Conservation (phyloP, 2,329 filamentous ascomycete species). For the Ascochyta pisi region DNA sequence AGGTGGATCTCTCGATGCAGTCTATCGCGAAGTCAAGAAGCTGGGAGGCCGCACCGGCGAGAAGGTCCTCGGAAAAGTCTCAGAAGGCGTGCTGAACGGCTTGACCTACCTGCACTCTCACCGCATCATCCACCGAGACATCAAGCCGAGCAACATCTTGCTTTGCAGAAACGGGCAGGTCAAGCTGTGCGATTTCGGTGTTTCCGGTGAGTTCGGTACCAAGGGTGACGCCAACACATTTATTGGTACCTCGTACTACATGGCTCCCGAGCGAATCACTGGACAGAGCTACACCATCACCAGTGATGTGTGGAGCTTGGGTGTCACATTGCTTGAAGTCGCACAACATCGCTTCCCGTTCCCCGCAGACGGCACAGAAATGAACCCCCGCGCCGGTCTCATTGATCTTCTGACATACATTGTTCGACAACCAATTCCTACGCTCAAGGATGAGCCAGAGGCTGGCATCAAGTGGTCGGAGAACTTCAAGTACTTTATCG, state of each 20-base stretch:
- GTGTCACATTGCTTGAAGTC: slow-evolving; percentile 97
- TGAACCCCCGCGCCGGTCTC: slow-evolving; percentile 88
- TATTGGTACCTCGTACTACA: slow-evolving; percentile 98
- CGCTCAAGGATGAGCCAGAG: slow-evolving; percentile 91
- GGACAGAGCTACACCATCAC: slow-evolving; percentile 98
- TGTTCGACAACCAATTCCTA: slow-evolving; percentile 92
- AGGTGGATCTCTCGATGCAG: slow-evolving; percentile 92
- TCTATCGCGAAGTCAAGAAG: slow-evolving; percentile 97
- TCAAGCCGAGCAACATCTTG: slow-evolving; percentile 97
- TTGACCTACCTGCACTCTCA: slow-evolving; percentile 93
- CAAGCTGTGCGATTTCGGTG: slow-evolving; percentile 98
- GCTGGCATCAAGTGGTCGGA: slow-evolving; percentile 93
- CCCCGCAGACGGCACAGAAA: slow-evolving; percentile 93
- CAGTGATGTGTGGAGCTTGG: slow-evolving; percentile 96
- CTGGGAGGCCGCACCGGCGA: slow-evolving; percentile 93
- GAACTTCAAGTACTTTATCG: slow-evolving; percentile 99
- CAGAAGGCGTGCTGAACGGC: slow-evolving; percentile 91
- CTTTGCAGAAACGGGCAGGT: slow-evolving; percentile 87
- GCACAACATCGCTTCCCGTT: slow-evolving; percentile 98
- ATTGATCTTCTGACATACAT: slow-evolving; percentile 98
- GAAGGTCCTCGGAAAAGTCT: slow-evolving; percentile 95
- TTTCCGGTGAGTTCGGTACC: slow-evolving; percentile 96
- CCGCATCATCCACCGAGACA: slow-evolving; percentile 98
- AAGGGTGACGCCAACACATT: slow-evolving; percentile 99
- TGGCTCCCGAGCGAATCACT: slow-evolving; percentile 97